Percentiles rank a stretch among this genome's conserved stretches.
These are phyloP conservation scores for Teunomyces barrocoloradensis DNA, from an alignment of 805 yeast genomes.

Conservation along the genomic window DNA sequence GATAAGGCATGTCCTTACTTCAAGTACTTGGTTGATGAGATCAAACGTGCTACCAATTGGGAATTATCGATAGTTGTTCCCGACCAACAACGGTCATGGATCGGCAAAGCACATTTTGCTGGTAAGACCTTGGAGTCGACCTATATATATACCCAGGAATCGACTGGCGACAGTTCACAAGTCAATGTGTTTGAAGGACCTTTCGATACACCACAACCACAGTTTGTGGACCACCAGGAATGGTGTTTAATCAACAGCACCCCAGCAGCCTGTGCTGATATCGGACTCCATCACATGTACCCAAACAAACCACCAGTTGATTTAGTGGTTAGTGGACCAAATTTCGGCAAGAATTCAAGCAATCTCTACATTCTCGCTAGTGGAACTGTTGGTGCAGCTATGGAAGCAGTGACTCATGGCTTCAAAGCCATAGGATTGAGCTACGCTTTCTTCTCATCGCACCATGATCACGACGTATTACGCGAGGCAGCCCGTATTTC, in stretches of 20 bases:
- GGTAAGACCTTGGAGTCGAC: slow-evolving; percentile 61
- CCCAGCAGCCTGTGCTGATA: slow-evolving; percentile 93
- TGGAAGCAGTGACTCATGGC: slow-evolving; percentile 82
- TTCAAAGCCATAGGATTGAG: slow-evolving; percentile 77
- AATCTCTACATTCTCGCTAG: slow-evolving; percentile 85
- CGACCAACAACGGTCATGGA: slow-evolving; percentile 87
- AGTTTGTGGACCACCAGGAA: slow-evolving; percentile 51
- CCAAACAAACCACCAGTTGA: slow-evolving; percentile 64
- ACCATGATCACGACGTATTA: slow-evolving; percentile 49
- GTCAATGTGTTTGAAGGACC: slow-evolving; percentile 65
- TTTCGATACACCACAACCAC: slow-evolving; percentile 48
- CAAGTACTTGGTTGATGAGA: slow-evolving; percentile 72
- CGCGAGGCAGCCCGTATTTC: slow-evolving; percentile 66
- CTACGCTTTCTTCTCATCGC: slow-evolving; percentile 67
- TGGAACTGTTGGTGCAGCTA: slow-evolving; percentile 96
- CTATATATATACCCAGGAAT: slow-evolving; percentile 55
- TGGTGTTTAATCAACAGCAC: slow-evolving; percentile 92
- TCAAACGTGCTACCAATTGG: slow-evolving; percentile 72
- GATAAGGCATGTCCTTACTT: slow-evolving; percentile 80
- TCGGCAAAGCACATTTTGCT: slow-evolving; percentile 94
- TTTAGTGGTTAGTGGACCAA: slow-evolving; percentile 91
- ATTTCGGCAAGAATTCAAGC: slow-evolving; percentile 89
- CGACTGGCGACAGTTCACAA: slow-evolving; percentile 44
- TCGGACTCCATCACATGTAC: slow-evolving; percentile 75
- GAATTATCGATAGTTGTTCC: slow-evolving; percentile 82